These are phyloP conservation scores for Cladosporium sphaerospermum DNA, from an alignment of 2,329 filamentous ascomycete genomes.

Conservation along the genomic window DNA sequence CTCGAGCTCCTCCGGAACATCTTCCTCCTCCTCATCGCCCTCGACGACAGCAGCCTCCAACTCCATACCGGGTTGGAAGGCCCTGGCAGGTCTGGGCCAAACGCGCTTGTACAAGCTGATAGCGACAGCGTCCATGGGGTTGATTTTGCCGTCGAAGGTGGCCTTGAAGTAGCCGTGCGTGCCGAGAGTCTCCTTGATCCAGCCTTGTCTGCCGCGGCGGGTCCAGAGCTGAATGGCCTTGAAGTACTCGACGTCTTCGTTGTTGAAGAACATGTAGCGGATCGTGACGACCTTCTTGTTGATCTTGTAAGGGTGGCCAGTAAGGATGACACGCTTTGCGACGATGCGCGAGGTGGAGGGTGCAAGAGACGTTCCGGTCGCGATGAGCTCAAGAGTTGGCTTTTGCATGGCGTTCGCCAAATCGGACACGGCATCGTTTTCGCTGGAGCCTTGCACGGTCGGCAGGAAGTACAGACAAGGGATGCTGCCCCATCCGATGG, in stretches of 20 bases:
- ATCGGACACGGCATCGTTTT: constrained; percentile 40
- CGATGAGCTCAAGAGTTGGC: constrained; percentile 56
- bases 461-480: constrained; percentile 81
- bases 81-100: constrained; percentile 50
- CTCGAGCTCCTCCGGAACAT: constrained; percentile 2
- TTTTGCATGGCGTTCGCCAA: constrained; percentile 21
- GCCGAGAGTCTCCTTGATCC: constrained; percentile 86
- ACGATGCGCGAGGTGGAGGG: constrained; percentile 71
- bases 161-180: constrained; percentile 99
- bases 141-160: constrained; percentile 92
- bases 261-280: constrained; percentile 99
- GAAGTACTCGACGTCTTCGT: constrained; percentile 94
- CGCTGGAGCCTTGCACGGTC: constrained; percentile 35
- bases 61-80: constrained; percentile 9
- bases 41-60: constrained; percentile 7
- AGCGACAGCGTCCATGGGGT: constrained; percentile 88
- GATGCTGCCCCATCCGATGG: constrained; percentile 87
- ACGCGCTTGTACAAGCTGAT: constrained; percentile 60
- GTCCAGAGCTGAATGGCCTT: constrained; percentile 95
- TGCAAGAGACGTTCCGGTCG: constrained; percentile 78
- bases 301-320: constrained; percentile 96
- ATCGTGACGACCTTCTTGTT: constrained; percentile 96
- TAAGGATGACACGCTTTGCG: constrained; percentile 88
- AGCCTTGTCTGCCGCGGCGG: constrained; percentile 77
- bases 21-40: constrained; percentile 9